phyloP scores from a whole-genome alignment of 768 basidiomycete species.

The Calvatia gigantea region DNA sequence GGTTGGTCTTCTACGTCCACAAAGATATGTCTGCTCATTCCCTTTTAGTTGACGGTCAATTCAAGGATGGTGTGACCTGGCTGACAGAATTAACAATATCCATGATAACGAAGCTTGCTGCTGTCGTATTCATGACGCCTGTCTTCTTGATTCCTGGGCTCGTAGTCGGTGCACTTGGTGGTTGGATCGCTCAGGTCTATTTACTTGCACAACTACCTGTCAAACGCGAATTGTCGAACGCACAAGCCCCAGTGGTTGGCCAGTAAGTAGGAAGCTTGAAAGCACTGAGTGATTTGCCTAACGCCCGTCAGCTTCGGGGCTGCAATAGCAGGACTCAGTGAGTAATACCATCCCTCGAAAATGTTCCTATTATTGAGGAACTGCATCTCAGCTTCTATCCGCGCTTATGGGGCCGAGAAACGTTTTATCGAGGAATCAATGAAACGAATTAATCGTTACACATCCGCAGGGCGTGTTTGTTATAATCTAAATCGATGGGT shows the following conservation, averaged over 20 bases:
- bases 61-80: conserved; percentile 26
- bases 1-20: no score
- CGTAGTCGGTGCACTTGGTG: conserved; percentile 37
- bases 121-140: conserved; percentile 38
- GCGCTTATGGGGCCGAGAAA: conserved; percentile 60
- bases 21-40: background rate
- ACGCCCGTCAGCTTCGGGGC: background rate
- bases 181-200: conserved; percentile 37
- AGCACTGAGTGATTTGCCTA: background rate
- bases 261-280: conserved; percentile 37
- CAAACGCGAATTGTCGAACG: conserved; percentile 26
- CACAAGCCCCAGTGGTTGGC: conserved; percentile 33
- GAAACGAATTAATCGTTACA: conserved; percentile 50
- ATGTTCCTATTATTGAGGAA: background rate
- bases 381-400: conserved; percentile 41
- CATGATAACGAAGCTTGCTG: conserved; percentile 36
- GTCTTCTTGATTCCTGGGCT: conserved; percentile 40
- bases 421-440: conserved; percentile 41
- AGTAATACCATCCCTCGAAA: conserved; percentile 7
- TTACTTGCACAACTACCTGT: conserved; percentile 40
- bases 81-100: conserved; percentile 25
- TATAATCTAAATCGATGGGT: conserved; percentile 47
- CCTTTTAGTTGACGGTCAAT: conserved; percentile 44
- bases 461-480: conserved; percentile 30
- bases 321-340: conserved; percentile 52